A percentile compares a stretch with the other conserved stretches of the same genome.
Evolutionary conservation across 768 basidiomycete genomes (phyloP).

Genomic region (Tricholoma terreum): DNA sequence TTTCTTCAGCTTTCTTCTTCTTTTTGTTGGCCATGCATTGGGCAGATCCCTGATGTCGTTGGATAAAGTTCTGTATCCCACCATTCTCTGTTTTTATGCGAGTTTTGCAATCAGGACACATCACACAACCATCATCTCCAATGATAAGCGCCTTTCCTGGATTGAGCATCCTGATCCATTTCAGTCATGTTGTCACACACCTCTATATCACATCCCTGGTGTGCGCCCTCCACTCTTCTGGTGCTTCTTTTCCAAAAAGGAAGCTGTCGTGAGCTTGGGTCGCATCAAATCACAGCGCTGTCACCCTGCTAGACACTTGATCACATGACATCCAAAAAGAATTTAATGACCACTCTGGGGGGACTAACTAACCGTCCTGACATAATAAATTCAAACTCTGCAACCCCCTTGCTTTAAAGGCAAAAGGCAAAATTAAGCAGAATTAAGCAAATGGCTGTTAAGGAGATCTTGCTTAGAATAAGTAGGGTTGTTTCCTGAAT

Average conservation of each 20-base stretch:
- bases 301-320: too few species aligned
- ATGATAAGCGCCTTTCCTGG: neutral
- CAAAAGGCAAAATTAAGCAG: too few species aligned
- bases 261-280: too few species aligned
- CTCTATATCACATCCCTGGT: neutral
- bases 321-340: too few species aligned
- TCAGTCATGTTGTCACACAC: neutral
- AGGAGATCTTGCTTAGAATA: too few species aligned
- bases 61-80: neutral
- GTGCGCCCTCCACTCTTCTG: neutral
- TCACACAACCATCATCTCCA: neutral
- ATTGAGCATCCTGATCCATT: neutral
- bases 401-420: too few species aligned
- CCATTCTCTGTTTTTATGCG: neutral
- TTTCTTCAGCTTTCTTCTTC: neutral
- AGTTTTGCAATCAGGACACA: neutral
- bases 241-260: neutral
- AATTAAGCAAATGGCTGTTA: too few species aligned
- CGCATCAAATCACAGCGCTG: too few species aligned
- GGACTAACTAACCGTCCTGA: too few species aligned
- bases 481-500: too few species aligned
- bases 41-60: neutral
- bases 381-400: too few species aligned
- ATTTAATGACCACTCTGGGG: too few species aligned
- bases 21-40: neutral